Base-by-base conservation (phyloP, 73 alveolate genomes). In the Paraurostyla sp. region DNA sequence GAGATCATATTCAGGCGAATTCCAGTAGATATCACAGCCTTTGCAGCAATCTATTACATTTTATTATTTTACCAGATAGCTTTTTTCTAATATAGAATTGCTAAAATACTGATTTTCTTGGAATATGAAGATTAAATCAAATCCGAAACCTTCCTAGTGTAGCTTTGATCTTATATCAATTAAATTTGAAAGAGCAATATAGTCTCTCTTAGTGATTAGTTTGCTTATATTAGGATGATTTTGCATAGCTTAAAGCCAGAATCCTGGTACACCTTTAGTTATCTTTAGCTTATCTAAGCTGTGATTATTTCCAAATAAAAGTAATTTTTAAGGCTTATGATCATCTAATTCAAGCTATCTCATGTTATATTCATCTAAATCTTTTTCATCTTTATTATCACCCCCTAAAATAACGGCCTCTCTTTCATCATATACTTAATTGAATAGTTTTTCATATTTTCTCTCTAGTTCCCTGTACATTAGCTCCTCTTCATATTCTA, bases 231-330 rank as follows among this genome's bases (percentile, higher is more conserved):
- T 23, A 20, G 82, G 82, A 22, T 65, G 82, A 40, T 65, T 65
- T 65, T 35, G 7, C 82, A 65, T 65, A 15, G 82, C 56, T 22
- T 65, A 6, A 38, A 38, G 41, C 82, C 82, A 65, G 36, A 65
- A 65, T 1, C 82, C 56, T 40, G 35, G 4, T 32, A 65, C 82
- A 2, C 82, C 82, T n/a, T n/a, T n/a, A 38, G 41, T 13, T 18
- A 40, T n/a, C 43, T 27, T 18, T 23, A 11, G 25, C 6, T 6
- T 20, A 11, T 59, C 22, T 27, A 59, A 59, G 11, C 49, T 59
- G 4, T 11, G 22, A 59, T 59, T 27, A 27, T 27, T 11, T 11
- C 38, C 76, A 25, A 27, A 43, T n/a, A 59, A 43, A 18, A 27
- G 9, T 49, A 59, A 4, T 6, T 20, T 4, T 6, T 20, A 59